Conservation (phyloP, 1,284 basidiomycete species). For the Meripilus lineatus region DNA sequence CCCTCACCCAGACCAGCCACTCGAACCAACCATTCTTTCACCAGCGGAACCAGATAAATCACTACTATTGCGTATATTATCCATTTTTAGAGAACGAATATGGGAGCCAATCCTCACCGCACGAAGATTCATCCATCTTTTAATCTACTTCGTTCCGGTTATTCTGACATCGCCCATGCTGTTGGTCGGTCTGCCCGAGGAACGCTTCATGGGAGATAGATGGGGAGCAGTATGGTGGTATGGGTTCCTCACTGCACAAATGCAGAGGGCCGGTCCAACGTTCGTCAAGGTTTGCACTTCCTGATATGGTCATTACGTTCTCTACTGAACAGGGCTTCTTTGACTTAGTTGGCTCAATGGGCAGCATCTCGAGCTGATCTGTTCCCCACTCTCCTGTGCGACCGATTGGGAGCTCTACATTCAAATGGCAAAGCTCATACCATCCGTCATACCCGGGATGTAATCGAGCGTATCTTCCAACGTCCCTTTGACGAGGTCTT, state of each 20-base stretch:
- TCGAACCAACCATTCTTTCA: slow-evolving; percentile 44
- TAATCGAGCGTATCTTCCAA: slow-evolving; percentile 85
- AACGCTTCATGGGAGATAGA: slow-evolving; percentile 58
- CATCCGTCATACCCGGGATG: slow-evolving; percentile 74
- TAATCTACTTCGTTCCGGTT: slow-evolving; percentile 84
- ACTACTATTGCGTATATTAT: slow-evolving; percentile 37
- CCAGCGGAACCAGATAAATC: slow-evolving; percentile 54
- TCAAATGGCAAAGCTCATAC: slow-evolving; percentile 87
- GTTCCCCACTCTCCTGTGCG: slow-evolving; percentile 91
- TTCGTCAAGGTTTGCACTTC: slow-evolving; percentile 79
- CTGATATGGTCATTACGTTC: not conserved
- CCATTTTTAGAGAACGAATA: slow-evolving; percentile 50
- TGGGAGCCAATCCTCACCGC: slow-evolving; percentile 87
- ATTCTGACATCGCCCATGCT: slow-evolving; percentile 84
- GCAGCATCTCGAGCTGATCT: slow-evolving; percentile 93
- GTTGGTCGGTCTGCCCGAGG: slow-evolving; percentile 63
- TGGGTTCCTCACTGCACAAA: slow-evolving; percentile 78
- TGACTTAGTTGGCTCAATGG: slow-evolving; percentile 88
- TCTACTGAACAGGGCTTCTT: slow-evolving; percentile 2
- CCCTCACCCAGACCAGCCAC: slow-evolving; percentile 6
- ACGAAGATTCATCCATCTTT: slow-evolving; percentile 81
- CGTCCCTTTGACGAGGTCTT: slow-evolving; percentile 87
- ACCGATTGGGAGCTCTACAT: slow-evolving; percentile 83
- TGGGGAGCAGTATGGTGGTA: slow-evolving; percentile 98
- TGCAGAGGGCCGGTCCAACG: slow-evolving; percentile 94